These are phyloP conservation scores for Radiomyces spectabilis DNA, from an alignment of 192 early-diverging fungal genomes.

Conservation along the genomic window DNA sequence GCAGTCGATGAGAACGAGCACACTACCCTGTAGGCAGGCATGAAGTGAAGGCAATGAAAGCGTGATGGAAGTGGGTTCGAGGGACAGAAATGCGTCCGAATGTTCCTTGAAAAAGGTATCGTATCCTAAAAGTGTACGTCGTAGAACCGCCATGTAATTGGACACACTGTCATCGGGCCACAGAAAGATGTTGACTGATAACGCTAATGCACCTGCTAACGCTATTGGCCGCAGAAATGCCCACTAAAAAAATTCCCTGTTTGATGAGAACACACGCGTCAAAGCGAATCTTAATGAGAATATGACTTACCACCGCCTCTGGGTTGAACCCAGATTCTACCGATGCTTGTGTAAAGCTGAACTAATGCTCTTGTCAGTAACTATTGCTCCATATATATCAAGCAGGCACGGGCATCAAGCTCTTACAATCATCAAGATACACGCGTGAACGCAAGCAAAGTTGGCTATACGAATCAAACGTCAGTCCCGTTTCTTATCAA, in stretches of 20 bases:
- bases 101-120: constrained; percentile 15
- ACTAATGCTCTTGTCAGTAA: no score
- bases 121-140: constrained; percentile 1
- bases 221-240: constrained; percentile 20
- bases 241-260: constrained; percentile 17
- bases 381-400: no score
- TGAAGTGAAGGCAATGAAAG: constrained; percentile 10
- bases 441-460: constrained; percentile 18
- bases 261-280: no score
- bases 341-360: no score
- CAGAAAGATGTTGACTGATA: constrained; percentile 15
- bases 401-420: no score
- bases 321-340: no score
- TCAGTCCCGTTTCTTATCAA: no score
- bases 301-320: no score
- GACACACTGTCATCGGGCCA: constrained; percentile 26
- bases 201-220: constrained; percentile 6
- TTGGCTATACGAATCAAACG: constrained; percentile 9
- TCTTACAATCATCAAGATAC: constrained; percentile 9
- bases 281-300: no score
- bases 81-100: constrained; percentile 11
- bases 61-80: not conserved
- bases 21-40: constrained; percentile 2
- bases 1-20: constrained; percentile 21
- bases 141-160: constrained; percentile 10